phyloP scores from a whole-genome alignment of 495 filamentous ascomycete genomes.

The Neurospora sp. region DNA sequence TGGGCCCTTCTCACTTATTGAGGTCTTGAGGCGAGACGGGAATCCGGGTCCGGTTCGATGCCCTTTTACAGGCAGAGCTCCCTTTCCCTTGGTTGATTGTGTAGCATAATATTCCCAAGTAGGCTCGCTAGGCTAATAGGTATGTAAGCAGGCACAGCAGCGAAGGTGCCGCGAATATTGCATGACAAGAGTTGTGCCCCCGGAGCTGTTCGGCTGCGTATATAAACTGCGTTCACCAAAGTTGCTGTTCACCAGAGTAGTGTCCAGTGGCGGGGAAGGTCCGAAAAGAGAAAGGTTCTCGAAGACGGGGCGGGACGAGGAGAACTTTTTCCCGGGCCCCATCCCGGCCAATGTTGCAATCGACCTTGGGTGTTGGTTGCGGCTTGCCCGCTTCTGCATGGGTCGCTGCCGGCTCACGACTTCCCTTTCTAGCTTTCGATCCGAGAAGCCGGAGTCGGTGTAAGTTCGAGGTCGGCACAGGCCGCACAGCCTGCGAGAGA shows the following conservation, averaged over 20 bases:
- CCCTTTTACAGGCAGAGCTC: neutral
- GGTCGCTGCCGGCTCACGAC: neutral
- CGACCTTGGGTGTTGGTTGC: neutral
- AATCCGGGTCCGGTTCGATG: neutral
- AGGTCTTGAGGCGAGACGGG: neutral
- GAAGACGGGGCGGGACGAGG: neutral
- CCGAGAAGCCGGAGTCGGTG: neutral
- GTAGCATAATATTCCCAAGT: neutral
- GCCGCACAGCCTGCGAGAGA: too few species aligned
- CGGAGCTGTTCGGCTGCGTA: neutral
- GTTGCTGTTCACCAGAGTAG: neutral
- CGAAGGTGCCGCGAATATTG: neutral
- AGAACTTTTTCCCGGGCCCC: neutral
- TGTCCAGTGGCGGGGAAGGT: neutral
- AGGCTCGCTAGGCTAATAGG: neutral
- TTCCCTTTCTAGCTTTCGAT: neutral
- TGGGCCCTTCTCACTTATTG: neutral
- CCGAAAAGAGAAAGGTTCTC: neutral
- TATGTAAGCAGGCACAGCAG: neutral
- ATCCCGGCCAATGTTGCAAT: neutral
- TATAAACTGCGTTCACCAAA: neutral
- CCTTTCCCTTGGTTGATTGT: neutral
- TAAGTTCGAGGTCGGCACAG: neutral
- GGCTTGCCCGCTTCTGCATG: neutral
- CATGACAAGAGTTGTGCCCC: neutral